phyloP scores from a whole-genome alignment of 805 yeast genomes.

The Starmerella riodocensis region DNA sequence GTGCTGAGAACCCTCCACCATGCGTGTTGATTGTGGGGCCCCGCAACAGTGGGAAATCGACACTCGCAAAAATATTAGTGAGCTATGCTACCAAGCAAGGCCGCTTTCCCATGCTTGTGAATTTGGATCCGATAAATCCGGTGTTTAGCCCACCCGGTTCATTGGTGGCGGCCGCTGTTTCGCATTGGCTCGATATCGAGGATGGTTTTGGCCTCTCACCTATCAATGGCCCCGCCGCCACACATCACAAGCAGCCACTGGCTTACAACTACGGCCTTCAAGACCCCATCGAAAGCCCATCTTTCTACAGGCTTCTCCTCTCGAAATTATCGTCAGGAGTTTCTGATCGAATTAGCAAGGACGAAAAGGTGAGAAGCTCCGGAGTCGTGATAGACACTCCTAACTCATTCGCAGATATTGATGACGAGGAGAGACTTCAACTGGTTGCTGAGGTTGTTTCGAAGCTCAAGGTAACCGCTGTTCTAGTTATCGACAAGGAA shows the following conservation, averaged over 20 bases:
- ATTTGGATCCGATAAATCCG: conserved; percentile 62
- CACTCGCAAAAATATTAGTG: conserved; percentile 52
- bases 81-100: conserved; percentile 68
- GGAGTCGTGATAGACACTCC: conserved; percentile 72
- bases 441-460: conserved; percentile 37
- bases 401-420: conserved; percentile 24
- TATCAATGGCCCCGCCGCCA: conserved; percentile 34
- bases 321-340: conserved; percentile 40
- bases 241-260: conserved; percentile 78
- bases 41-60: conserved; percentile 62
- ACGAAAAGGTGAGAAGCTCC: conserved; percentile 31
- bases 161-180: conserved; percentile 67
- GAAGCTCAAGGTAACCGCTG: conserved; percentile 40
- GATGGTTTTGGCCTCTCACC: conserved; percentile 69
- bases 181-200: conserved; percentile 69
- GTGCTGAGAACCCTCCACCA: conserved; percentile 28
- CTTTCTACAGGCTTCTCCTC: conserved; percentile 39
- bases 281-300: conserved; percentile 41
- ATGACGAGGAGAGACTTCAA: conserved; percentile 35
- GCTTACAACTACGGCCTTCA: conserved; percentile 70
- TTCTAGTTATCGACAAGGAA: conserved; percentile 69
- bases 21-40: conserved; percentile 52
- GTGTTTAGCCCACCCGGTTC: conserved; percentile 72
- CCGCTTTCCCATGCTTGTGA: conserved; percentile 57
- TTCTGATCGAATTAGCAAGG: conserved; percentile 37